Conservation (phyloP, 1,139 yeast genomes). For the Hyphopichia burtonii region DNA sequence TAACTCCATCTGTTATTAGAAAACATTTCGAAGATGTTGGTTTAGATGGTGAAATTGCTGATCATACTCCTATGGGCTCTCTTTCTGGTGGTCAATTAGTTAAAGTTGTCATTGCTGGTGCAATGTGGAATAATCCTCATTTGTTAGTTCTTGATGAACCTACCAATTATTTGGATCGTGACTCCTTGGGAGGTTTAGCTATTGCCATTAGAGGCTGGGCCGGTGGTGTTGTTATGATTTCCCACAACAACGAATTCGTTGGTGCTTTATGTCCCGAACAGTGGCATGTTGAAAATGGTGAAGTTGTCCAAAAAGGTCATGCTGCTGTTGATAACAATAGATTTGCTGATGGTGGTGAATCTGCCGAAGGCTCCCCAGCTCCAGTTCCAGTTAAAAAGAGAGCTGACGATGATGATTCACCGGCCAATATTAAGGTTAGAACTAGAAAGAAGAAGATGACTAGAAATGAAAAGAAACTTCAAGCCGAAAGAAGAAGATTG, state of each 20-base stretch:
- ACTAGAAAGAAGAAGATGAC: constrained; percentile 94
- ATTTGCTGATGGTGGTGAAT: constrained; percentile 71
- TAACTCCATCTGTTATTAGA: constrained; percentile 87
- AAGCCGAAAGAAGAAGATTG: constrained; percentile 91
- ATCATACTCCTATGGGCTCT: constrained; percentile 95
- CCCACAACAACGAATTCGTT: constrained; percentile 95
- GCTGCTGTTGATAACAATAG: constrained; percentile 72
- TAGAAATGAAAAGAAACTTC: constrained; percentile 88
- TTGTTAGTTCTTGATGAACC: constrained; percentile 96
- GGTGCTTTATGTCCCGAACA: constrained; percentile 98
- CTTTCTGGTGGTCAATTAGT: constrained; percentile 97
- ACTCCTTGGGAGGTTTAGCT: constrained; percentile 95
- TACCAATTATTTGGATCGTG: constrained; percentile 96
- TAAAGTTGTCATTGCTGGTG: constrained; percentile 98
- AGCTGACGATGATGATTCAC: constrained; percentile 80
- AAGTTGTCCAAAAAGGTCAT: constrained; percentile 78
- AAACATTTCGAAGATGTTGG: constrained; percentile 98
- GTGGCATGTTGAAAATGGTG: constrained; percentile 95
- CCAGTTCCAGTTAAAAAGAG: constrained; percentile 43
- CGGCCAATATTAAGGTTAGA: constrained; percentile 92
- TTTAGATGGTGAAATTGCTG: constrained; percentile 95
- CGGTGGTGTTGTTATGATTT: constrained; percentile 98
- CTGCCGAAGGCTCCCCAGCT: constrained; percentile 19
- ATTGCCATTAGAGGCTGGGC: constrained; percentile 96
- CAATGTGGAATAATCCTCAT: constrained; percentile 99